Percentiles rank a stretch among this genome's conserved stretches.
Evolutionary conservation across 495 filamentous ascomycete genomes (phyloP).

Genomic region (Hyphodiscus hymeniophilus): DNA sequence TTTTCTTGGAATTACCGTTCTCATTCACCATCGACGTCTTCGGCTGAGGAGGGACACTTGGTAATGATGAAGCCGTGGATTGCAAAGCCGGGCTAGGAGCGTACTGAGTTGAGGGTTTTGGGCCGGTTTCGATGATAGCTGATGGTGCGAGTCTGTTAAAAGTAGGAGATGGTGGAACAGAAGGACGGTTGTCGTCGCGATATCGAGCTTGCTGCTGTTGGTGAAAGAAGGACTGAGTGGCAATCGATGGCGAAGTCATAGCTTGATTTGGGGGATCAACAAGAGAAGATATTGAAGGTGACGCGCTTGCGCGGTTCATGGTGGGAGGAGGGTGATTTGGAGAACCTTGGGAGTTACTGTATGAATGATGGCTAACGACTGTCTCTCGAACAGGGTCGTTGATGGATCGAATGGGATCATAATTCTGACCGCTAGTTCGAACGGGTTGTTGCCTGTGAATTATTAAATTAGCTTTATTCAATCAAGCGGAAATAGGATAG

Average conservation of each 20-base stretch:
- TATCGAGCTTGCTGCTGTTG: conserved; percentile 24
- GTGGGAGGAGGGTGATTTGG: conserved; percentile 40
- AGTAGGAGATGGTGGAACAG: conserved; percentile 21
- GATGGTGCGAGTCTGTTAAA: conserved; percentile 17
- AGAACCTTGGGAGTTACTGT: conserved; percentile 46
- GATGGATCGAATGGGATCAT: conserved; percentile 75
- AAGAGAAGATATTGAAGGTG: conserved; percentile 81
- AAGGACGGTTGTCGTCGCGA: conserved; percentile 15
- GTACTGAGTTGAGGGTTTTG: conserved; percentile 19
- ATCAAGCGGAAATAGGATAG: too few relatives aligned
- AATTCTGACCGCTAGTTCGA: conserved; percentile 66
- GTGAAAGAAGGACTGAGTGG: conserved; percentile 34
- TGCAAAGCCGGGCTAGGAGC: conserved; percentile 20
- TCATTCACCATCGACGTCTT: too few relatives aligned
- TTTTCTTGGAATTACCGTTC: not conserved
- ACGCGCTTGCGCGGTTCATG: conserved; percentile 67
- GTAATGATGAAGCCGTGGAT: not conserved
- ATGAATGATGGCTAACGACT: conserved; percentile 38
- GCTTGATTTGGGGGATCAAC: conserved; percentile 62
- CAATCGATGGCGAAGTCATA: conserved; percentile 35
- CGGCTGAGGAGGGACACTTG: too few relatives aligned
- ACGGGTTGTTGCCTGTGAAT: conserved; percentile 25
- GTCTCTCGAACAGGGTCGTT: conserved; percentile 48
- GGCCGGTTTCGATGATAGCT: conserved; percentile 11
- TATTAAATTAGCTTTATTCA: too few relatives aligned